These are phyloP conservation scores for Arthroderma sp. DNA, from an alignment of 2,329 filamentous ascomycete species.

Conservation along the genomic window DNA sequence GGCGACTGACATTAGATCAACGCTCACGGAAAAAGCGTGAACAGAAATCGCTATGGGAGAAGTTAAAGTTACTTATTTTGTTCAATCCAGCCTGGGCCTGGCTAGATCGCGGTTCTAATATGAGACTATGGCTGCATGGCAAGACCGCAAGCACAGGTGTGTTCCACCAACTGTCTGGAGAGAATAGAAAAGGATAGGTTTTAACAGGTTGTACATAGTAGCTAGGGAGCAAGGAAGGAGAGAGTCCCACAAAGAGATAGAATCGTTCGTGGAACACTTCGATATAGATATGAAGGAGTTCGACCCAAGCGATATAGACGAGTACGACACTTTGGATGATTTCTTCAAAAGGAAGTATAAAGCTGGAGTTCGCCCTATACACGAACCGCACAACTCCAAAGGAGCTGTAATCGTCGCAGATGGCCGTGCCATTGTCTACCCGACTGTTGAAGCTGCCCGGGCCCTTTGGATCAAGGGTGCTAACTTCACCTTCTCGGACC, in stretches of 20 bases:
- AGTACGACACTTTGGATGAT: conserved; percentile 26
- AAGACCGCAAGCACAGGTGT: conserved; percentile 21
- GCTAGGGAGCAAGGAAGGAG: conserved; percentile 17
- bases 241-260: conserved; percentile 23
- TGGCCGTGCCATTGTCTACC: conserved; percentile 26
- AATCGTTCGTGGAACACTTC: conserved; percentile 25
- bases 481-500: conserved; percentile 30
- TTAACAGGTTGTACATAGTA: not conserved
- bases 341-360: conserved; percentile 28
- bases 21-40: conserved; percentile 20
- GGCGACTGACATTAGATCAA: conserved; percentile 6
- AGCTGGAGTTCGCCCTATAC: conserved; percentile 19
- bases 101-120: conserved; percentile 25
- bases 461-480: conserved; percentile 32
- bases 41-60: conserved; percentile 28
- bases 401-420: conserved; percentile 24
- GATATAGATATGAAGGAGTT: conserved; percentile 28
- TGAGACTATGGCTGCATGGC: conserved; percentile 27
- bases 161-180: not conserved
- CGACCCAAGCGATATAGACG: conserved; percentile 21
- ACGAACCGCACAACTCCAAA: conserved; percentile 14
- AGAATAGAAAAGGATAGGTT: too few species aligned
- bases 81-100: conserved; percentile 31
- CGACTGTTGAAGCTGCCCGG: conserved; percentile 20
- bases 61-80: conserved; percentile 28